phyloP scores from a whole-genome alignment of 1,284 basidiomycete species.

The Microbotryomycetes sp. region DNA sequence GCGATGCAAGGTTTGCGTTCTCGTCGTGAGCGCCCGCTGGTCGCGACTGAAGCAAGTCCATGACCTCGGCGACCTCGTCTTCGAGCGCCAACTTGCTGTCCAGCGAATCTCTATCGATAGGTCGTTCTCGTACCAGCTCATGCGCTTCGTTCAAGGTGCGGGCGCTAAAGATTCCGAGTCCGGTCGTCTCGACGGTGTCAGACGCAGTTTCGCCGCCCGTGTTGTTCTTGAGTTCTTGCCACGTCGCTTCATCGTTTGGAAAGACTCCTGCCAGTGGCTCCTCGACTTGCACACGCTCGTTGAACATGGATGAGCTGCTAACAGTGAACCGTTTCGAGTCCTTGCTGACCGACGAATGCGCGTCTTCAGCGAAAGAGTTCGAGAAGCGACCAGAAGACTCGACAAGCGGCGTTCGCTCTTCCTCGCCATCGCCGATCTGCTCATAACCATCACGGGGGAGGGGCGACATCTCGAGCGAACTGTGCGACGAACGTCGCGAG shows the following conservation, averaged over 20 bases:
- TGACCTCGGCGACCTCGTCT: constrained; percentile 30
- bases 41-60: constrained; percentile 20
- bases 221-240: constrained; percentile 20
- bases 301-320: not conserved
- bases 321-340: not conserved
- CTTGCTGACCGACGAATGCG: too few relatives aligned
- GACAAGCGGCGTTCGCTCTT: not conserved
- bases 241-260: constrained; percentile 31
- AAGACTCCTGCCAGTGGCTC: constrained; percentile 19
- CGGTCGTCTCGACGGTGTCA: constrained; percentile 17
- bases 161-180: constrained; percentile 25
- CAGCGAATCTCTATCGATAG: constrained; percentile 4
- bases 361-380: not conserved
- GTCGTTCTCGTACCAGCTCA: constrained; percentile 19
- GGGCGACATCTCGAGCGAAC: not conserved
- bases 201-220: not conserved
- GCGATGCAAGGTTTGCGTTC: constrained; percentile 27
- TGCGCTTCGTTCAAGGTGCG: constrained; percentile 15
- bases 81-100: constrained; percentile 16
- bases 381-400: not conserved
- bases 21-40: not conserved
- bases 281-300: too few relatives aligned
- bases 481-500: not conserved
- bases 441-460: not conserved
- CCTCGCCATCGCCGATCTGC: not conserved